Evolutionary conservation across 2,329 filamentous ascomycete genomes (phyloP), one percentile per base, ranked within the genome.

Genomic region (Trichophyton equinum): DNA sequence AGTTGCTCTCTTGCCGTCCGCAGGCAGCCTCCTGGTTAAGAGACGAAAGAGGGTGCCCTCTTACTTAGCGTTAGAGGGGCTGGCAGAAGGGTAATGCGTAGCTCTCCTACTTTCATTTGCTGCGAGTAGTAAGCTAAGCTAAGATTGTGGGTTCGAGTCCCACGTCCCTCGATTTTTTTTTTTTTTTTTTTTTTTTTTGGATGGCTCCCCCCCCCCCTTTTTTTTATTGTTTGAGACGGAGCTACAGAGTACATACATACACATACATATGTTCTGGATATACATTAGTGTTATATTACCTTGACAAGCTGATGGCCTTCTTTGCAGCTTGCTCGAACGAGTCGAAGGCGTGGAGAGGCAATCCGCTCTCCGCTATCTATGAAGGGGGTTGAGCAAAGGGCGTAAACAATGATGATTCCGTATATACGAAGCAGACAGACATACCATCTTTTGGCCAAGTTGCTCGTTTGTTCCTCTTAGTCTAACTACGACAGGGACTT

Each of bases 401-500:
- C 11, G 25, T 33, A 49, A 55, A 60, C 56, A 46, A 30, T 7
- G 6, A 7, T 2, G 6, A 30, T 5, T 30, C 27, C 27, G 40
- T 4, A 47, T 27, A 38, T 20, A 8, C 44, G 25, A 22, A 20
- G 20, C 42, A 27, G 40, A 33, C 63, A 51, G 13, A 73, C 75
- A 68, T 65, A 81, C 79, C 69, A 90, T 82, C 69, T 77, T 80
- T 77, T 86, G 84, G 6, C 87, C 88, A 64, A 82, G 77, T 66
- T 81, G 79, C 74, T 91, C 87, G 66, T 88, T 88, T 13, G 87
- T 91, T 6, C 88, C 88, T 63, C 87, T 78, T 64, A 91, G 79
- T 65, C 88, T 79, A 33, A 91, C 88, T n/a, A 91, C 86, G 0
- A 91, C 85, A 0, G 88, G 88, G 1, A 88, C 78, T n/a, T 72